These are phyloP conservation scores for Teunomyces barrocoloradensis DNA, from an alignment of 805 yeast genomes.

Conservation along the genomic window DNA sequence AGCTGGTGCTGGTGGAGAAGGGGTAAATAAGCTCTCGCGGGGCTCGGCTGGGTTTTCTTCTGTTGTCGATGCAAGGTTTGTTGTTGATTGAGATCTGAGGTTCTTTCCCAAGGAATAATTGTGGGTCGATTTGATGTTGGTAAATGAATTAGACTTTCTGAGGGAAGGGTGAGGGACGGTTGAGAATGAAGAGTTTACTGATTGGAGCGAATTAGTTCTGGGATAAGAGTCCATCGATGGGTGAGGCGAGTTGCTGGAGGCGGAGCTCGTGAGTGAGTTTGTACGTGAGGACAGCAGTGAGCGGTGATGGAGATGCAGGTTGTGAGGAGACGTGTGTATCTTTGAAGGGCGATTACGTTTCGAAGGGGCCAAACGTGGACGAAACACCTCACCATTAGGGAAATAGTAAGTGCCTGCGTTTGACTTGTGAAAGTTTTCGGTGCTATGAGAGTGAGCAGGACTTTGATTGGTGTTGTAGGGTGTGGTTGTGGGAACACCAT, in stretches of 20 bases:
- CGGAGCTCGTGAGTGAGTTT: conserved; percentile 1
- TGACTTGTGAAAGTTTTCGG: conserved; percentile 11
- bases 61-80: conserved; percentile 16
- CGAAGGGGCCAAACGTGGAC: conserved; percentile 44
- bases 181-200: conserved; percentile 5
- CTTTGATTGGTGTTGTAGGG: not conserved
- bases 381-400: conserved; percentile 55
- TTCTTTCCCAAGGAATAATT: conserved; percentile 17
- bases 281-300: conserved; percentile 4
- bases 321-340: conserved; percentile 9
- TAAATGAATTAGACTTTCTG: conserved; percentile 14
- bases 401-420: conserved; percentile 35
- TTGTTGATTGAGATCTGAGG: conserved; percentile 21
- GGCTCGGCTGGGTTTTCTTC: not conserved
- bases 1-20: not conserved
- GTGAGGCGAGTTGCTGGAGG: not conserved
- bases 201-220: conserved; percentile 2
- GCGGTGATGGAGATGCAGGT: not conserved
- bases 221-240: not conserved
- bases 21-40: not conserved
- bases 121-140: conserved; percentile 17
- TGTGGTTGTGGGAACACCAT: not conserved
- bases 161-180: conserved; percentile 1
- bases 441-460: not conserved
- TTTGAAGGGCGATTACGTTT: conserved; percentile 39